Percentiles rank a stretch among this genome's conserved stretches.
phyloP scores from a whole-genome alignment of 768 basidiomycete genomes.

The Suillus subalutaceus region DNA sequence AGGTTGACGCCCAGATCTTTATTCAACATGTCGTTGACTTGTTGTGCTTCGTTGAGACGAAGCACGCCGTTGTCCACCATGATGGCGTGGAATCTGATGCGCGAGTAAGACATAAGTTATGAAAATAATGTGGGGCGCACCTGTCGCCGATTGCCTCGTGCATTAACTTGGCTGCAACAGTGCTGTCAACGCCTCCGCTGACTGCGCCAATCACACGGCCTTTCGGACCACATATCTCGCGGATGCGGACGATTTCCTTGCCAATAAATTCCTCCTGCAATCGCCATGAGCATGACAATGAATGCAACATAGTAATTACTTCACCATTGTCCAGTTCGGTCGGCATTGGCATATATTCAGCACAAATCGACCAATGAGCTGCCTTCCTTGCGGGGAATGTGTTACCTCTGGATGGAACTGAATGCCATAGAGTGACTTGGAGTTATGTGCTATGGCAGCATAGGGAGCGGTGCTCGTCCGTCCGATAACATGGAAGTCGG shows the following conservation, averaged over 20 bases:
- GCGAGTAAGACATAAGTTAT: slow-evolving; percentile 6
- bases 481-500: slow-evolving; percentile 87
- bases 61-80: slow-evolving; percentile 99
- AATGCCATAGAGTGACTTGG: slow-evolving; percentile 91
- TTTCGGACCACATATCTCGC: slow-evolving; percentile 89
- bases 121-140: slow-evolving; percentile 40
- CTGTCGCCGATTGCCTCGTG: slow-evolving; percentile 98
- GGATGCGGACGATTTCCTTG: slow-evolving; percentile 92
- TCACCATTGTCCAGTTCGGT: slow-evolving; percentile 92
- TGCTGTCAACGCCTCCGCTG: slow-evolving; percentile 96
- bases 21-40: slow-evolving; percentile 93
- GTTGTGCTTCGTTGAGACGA: slow-evolving; percentile 85
- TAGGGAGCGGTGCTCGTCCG: slow-evolving; percentile 85
- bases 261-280: slow-evolving; percentile 93
- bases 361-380: slow-evolving; percentile 86
- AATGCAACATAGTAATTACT: slow-evolving; percentile 14
- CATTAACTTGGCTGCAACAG: slow-evolving; percentile 98
- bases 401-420: slow-evolving; percentile 99
- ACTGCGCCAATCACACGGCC: slow-evolving; percentile 99
- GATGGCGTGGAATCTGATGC: slow-evolving; percentile 90
- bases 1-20: slow-evolving; percentile 94
- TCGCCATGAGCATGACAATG: slow-evolving; percentile 8
- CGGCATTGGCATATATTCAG: slow-evolving; percentile 81
- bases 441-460: slow-evolving; percentile 90
- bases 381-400: slow-evolving; percentile 87